These are phyloP conservation scores for Punctularia strigosozonata DNA, from an alignment of 768 basidiomycete species.

Conservation along the genomic window DNA sequence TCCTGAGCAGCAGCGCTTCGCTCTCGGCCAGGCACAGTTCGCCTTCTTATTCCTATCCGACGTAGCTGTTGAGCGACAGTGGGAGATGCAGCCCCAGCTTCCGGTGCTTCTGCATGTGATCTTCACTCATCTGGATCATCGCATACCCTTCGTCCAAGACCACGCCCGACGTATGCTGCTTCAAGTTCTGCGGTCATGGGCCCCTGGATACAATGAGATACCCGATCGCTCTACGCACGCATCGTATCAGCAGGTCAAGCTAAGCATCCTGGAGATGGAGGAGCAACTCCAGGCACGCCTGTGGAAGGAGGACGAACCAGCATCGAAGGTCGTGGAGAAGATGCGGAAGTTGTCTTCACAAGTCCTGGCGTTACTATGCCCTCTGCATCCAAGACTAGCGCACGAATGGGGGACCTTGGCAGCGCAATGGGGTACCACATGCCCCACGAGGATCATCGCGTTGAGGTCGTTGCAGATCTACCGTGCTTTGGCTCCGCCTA, in stretches of 20 bases:
- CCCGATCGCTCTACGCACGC: slow-evolving; percentile 42
- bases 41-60: slow-evolving; percentile 80
- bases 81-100: slow-evolving; percentile 61
- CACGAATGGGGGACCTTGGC: slow-evolving; percentile 75
- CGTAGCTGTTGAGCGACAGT: slow-evolving; percentile 60
- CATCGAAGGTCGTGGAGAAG: slow-evolving; percentile 44
- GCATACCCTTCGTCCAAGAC: slow-evolving; percentile 52
- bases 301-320: slow-evolving; percentile 64
- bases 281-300: slow-evolving; percentile 41
- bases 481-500: slow-evolving; percentile 62
- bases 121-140: slow-evolving; percentile 76
- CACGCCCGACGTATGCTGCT: slow-evolving; percentile 74
- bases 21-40: slow-evolving; percentile 76
- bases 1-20: slow-evolving; percentile 54
- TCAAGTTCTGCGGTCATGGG: slow-evolving; percentile 74
- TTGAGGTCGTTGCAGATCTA: slow-evolving; percentile 89
- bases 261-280: slow-evolving; percentile 43
- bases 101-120: slow-evolving; percentile 69
- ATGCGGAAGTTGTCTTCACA: slow-evolving; percentile 59
- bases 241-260: slow-evolving; percentile 35
- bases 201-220: slow-evolving; percentile 66
- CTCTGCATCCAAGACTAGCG: slow-evolving; percentile 55
- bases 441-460: slow-evolving; percentile 75
- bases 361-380: slow-evolving; percentile 55
- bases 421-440: slow-evolving; percentile 75